A percentile compares a stretch with the other conserved stretches of the same genome.
Conservation (phyloP, 1,284 basidiomycete genomes). For the Clitocybe nebularis region DNA sequence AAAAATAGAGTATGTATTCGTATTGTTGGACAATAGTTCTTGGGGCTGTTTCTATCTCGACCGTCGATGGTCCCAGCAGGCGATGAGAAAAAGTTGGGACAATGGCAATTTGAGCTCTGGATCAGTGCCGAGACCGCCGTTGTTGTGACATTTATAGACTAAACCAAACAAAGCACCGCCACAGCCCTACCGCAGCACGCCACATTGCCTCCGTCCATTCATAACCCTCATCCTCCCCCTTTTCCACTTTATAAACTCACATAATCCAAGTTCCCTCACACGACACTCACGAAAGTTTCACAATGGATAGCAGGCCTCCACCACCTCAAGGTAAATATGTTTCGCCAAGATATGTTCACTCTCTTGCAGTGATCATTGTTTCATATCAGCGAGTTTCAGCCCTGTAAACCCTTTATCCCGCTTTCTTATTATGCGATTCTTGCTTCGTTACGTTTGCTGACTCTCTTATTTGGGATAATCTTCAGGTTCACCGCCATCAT, state of each 20-base stretch:
- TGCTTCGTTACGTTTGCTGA: too few relatives aligned
- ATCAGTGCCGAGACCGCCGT: conserved; percentile 2
- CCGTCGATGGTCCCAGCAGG: too few relatives aligned
- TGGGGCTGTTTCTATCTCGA: too few relatives aligned
- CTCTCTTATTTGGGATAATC: background rate
- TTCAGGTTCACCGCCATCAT: conserved; percentile 52
- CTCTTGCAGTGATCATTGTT: conserved; percentile 5
- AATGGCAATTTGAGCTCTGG: background rate
- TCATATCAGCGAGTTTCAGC: conserved; percentile 17
- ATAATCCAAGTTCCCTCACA: background rate
- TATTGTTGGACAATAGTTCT: too few relatives aligned
- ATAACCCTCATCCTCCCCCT: conserved; percentile 10
- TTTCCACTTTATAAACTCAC: conserved; percentile 1
- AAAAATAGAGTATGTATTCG: too few relatives aligned
- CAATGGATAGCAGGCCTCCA: conserved; percentile 26
- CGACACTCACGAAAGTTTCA: conserved; percentile 3
- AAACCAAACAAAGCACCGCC: conserved; percentile 16
- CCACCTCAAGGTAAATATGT: conserved; percentile 33
- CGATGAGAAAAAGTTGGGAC: too few relatives aligned
- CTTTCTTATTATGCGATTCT: too few relatives aligned
- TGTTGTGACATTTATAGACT: conserved; percentile 4
- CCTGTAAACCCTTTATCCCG: too few relatives aligned
- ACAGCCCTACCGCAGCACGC: conserved; percentile 2
- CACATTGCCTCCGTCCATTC: background rate
- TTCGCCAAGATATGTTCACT: background rate